Conservation (phyloP, 2,329 filamentous ascomycete genomes). For the Penicillium nordicum region DNA sequence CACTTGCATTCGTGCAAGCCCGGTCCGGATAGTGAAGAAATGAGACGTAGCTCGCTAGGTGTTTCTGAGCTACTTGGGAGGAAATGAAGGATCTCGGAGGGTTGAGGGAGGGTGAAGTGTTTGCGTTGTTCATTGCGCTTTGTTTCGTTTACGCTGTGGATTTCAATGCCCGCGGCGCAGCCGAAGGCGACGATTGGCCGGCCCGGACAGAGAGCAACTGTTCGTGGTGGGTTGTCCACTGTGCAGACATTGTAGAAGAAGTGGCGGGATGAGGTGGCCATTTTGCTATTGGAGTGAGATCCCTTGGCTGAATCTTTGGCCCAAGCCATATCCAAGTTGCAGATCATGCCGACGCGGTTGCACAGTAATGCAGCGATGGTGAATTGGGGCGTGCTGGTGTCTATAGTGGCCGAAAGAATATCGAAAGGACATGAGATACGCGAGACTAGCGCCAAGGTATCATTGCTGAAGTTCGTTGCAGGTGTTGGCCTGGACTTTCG, state of each 20-base stretch:
- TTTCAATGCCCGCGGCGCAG: slow-evolving; percentile 59
- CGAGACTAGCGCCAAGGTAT: slow-evolving; percentile 46
- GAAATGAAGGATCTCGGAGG: slow-evolving; percentile 53
- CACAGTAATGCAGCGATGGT: slow-evolving; percentile 59
- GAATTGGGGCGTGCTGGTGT: slow-evolving; percentile 55
- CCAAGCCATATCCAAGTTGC: slow-evolving; percentile 45
- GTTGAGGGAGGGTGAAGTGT: slow-evolving; percentile 42
- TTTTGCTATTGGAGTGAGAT: slow-evolving; percentile 24
- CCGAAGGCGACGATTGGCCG: slow-evolving; percentile 64
- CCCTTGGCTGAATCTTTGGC: slow-evolving; percentile 2
- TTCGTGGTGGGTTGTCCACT: slow-evolving; percentile 61
- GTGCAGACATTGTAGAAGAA: slow-evolving; percentile 56
- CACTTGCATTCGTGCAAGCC: slow-evolving; percentile 32
- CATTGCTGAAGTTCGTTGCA: slow-evolving; percentile 26
- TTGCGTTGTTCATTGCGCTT: slow-evolving; percentile 40
- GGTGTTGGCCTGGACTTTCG: slow-evolving; percentile 16
- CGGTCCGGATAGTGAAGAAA: slow-evolving; percentile 56
- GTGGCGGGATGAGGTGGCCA: slow-evolving; percentile 35
- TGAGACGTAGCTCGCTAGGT: slow-evolving; percentile 57
- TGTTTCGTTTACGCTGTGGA: slow-evolving; percentile 57
- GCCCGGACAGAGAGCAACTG: slow-evolving; percentile 63
- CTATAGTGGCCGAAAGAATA: slow-evolving; percentile 61
- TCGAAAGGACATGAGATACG: slow-evolving; percentile 56
- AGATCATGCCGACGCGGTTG: slow-evolving; percentile 60
- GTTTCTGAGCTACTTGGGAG: slow-evolving; percentile 53